Conservation (phyloP, 805 yeast species). For the Ogataea pini region DNA sequence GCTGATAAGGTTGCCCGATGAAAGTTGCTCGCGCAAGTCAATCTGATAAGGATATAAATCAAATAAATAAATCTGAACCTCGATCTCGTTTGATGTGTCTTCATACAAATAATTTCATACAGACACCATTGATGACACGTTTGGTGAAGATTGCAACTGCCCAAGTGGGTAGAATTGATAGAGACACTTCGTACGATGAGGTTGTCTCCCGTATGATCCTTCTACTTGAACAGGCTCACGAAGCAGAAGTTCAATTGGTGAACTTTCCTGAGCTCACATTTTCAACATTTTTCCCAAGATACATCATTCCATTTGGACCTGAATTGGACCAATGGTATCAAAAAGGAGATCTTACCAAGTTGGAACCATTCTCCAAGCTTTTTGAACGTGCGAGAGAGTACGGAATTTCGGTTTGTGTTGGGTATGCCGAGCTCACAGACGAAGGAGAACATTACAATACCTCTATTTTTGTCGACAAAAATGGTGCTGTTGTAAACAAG, state of each 20-base stretch:
- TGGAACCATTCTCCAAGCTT: constrained; percentile 31
- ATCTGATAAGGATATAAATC: too few relatives aligned
- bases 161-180: constrained; percentile 37
- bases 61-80: too few relatives aligned
- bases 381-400: constrained; percentile 37
- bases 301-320: constrained; percentile 34
- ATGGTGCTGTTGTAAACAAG: constrained; percentile 34
- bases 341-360: constrained; percentile 36
- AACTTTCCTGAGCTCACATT: constrained; percentile 40
- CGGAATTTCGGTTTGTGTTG: constrained; percentile 36
- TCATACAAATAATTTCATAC: too few relatives aligned
- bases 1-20: background rate
- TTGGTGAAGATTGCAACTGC: constrained; percentile 30
- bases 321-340: constrained; percentile 40
- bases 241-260: constrained; percentile 35
- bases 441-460: constrained; percentile 40
- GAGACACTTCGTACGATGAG: constrained; percentile 32
- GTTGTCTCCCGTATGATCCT: constrained; percentile 31
- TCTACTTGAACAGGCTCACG: constrained; percentile 23
- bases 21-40: background rate
- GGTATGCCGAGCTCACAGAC: constrained; percentile 42
- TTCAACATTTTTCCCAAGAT: constrained; percentile 40
- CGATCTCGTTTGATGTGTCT: too few relatives aligned
- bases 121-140: constrained; percentile 4
- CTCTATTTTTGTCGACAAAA: constrained; percentile 35